These are phyloP conservation scores for Verbascum thapsus DNA, from an alignment of 257 asterid species.

Conservation along the genomic window DNA sequence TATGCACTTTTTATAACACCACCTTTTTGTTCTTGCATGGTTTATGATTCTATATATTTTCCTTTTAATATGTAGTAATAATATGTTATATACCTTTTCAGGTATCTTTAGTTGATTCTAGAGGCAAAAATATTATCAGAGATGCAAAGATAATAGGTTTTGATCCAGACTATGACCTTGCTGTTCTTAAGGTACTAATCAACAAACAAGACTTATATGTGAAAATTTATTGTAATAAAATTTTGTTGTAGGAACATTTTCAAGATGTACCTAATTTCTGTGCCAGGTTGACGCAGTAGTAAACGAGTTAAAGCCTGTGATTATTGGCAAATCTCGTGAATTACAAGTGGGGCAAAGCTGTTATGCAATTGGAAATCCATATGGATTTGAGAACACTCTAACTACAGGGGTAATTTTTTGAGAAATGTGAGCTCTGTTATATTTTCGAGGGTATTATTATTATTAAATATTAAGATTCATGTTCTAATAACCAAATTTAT, in stretches of 20 bases:
- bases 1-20: slow-evolving; percentile 1
- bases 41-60: not conserved
- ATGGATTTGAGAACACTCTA: slow-evolving; percentile 78
- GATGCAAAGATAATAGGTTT: slow-evolving; percentile 71
- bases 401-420: slow-evolving; percentile 76
- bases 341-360: slow-evolving; percentile 88
- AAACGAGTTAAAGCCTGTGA: slow-evolving; percentile 64
- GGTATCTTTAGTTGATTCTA: slow-evolving; percentile 67
- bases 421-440: slow-evolving; percentile 10
- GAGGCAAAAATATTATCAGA: slow-evolving; percentile 55
- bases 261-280: not conserved
- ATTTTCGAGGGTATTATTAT: not conserved
- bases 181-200: slow-evolving; percentile 72
- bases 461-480: not conserved
- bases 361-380: slow-evolving; percentile 89
- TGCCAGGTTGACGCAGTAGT: slow-evolving; percentile 70
- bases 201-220: slow-evolving; percentile 4
- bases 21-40: slow-evolving; percentile 14
- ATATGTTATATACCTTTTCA: slow-evolving; percentile 27
- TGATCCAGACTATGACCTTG: slow-evolving; percentile 83
- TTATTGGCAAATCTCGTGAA: slow-evolving; percentile 61
- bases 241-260: not conserved
- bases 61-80: not conserved
- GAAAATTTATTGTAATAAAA: not conserved
- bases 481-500: not conserved